Evolutionary conservation across 2,329 filamentous ascomycete species (phyloP).

Genomic region (Metarhizium sp.): DNA sequence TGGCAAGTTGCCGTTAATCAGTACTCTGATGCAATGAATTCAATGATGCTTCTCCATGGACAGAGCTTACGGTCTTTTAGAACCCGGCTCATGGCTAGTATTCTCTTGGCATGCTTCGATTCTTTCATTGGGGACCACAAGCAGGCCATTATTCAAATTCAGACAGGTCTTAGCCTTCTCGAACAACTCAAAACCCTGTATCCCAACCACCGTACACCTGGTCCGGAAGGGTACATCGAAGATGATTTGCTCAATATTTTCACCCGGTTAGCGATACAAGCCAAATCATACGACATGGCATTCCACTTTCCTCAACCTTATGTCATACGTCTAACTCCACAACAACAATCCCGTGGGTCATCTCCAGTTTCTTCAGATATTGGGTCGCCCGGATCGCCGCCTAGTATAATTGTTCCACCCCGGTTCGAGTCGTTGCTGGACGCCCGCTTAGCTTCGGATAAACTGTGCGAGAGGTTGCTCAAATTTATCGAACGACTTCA

Average conservation of each 20-base stretch:
- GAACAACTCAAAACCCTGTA: slow-evolving; percentile 33
- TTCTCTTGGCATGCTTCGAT: slow-evolving; percentile 59
- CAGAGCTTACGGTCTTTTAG: slow-evolving; percentile 37
- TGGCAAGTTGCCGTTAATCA: slow-evolving; percentile 52
- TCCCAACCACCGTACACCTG: slow-evolving; percentile 5
- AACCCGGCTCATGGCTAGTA: slow-evolving; percentile 53
- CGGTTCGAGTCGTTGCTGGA: slow-evolving; percentile 42
- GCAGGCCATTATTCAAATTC: slow-evolving; percentile 52
- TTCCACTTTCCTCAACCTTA: slow-evolving; percentile 57
- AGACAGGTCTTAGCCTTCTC: slow-evolving; percentile 45
- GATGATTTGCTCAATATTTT: slow-evolving; percentile 55
- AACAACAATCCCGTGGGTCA: slow-evolving; percentile 22
- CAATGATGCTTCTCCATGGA: slow-evolving; percentile 34
- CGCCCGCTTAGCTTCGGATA: slow-evolving; percentile 47
- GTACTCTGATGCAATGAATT: slow-evolving; percentile 47
- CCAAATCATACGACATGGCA: slow-evolving; percentile 59
- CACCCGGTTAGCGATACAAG: slow-evolving; percentile 53
- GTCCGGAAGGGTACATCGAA: slow-evolving; percentile 38
- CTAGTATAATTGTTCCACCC: slow-evolving; percentile 13
- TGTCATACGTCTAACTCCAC: slow-evolving; percentile 39
- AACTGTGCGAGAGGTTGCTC: slow-evolving; percentile 45
- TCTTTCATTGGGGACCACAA: slow-evolving; percentile 56
- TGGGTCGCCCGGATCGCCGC: slow-evolving; percentile 8
- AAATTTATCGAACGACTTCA: slow-evolving; percentile 48
- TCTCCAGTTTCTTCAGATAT: slow-evolving; percentile 20